These are phyloP conservation scores for Parmelia sp. DNA, from an alignment of 495 filamentous ascomycete genomes.

Conservation along the genomic window DNA sequence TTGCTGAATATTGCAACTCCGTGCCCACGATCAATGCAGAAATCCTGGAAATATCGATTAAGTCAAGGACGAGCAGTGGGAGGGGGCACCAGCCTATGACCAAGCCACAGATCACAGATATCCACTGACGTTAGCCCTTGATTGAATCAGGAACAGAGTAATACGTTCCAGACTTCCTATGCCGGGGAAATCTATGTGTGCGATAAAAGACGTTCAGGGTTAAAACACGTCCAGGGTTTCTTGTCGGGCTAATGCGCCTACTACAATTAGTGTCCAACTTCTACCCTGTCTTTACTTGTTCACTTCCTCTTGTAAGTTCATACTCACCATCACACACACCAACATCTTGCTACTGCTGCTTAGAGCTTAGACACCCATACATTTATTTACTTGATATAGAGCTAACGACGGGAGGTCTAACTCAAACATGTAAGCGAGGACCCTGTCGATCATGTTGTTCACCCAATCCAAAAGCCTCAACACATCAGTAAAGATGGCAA, in stretches of 20 bases:
- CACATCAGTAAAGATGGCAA: background rate
- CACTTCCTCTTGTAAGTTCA: background rate
- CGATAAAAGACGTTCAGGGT: too few relatives aligned
- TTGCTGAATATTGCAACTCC: background rate
- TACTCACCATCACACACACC: background rate
- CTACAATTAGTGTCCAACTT: background rate
- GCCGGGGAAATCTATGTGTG: too few relatives aligned
- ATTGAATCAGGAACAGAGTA: background rate
- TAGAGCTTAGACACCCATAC: background rate
- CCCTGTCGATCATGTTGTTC: background rate
- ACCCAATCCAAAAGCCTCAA: background rate
- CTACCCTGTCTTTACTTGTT: background rate
- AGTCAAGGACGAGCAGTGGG: background rate
- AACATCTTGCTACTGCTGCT: background rate
- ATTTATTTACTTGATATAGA: background rate
- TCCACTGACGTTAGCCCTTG: background rate
- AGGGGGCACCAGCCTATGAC: background rate
- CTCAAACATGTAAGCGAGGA: background rate
- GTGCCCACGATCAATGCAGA: background rate
- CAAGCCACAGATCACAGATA: background rate
- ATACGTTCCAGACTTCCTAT: too few relatives aligned
- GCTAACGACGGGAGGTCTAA: background rate
- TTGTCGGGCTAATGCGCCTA: too few relatives aligned
- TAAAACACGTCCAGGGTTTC: too few relatives aligned
- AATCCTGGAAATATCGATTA: background rate